Evolutionary conservation across 495 filamentous ascomycete species (phyloP), one percentile per base, ranked within the genome.

Genomic region (Alectoria sarmentosa): DNA sequence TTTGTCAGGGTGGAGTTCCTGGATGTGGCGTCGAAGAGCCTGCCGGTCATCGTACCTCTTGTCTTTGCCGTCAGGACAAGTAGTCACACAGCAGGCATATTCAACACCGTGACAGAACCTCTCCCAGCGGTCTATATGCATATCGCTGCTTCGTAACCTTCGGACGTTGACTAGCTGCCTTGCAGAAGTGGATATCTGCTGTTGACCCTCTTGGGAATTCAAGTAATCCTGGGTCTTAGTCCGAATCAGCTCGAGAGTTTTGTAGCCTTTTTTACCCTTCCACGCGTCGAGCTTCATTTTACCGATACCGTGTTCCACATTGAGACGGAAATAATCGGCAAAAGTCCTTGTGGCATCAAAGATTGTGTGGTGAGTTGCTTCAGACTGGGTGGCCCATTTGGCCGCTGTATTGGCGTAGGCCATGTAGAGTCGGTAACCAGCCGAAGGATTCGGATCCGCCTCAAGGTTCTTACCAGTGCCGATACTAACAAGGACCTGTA

Each of bases 391-490:
- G 10, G 63, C 66, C 58, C 57, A 61, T 41, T 62, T 62, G 2
- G 58, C 52, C 10, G 66, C 63, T 8, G 59, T 32, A 17, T 65
- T 64, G 5, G 52, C 19, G 28, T 65, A 68, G 8, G n/a, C 0
- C 14, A 57, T 19, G 39, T 57, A 65, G 15, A 55, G 23, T 7
- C 6, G 23, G 13, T 49, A 58, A 55, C 58, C 52, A 15, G 39
- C 41, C n/a, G 15, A 38, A 11, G 36, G 39, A 11, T 46, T 21
- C 0, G 23, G 32, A 13, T 54, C 57, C 8, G 64, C n/a, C 19
- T 67, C 42, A n/a, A 49, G 55, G 14, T 64, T 63, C 14, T 49
- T 58, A 41, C 71, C 74, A 2, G 73, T 74, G 10, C 74, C 74
- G 28, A 76, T 69, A 26, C 71, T 73, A 0, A 76, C 65, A 6